Percentiles rank a stretch among this genome's conserved stretches.
These are phyloP conservation scores for Dacryopinax spathularia DNA, from an alignment of 768 basidiomycete species.

Conservation along the genomic window DNA sequence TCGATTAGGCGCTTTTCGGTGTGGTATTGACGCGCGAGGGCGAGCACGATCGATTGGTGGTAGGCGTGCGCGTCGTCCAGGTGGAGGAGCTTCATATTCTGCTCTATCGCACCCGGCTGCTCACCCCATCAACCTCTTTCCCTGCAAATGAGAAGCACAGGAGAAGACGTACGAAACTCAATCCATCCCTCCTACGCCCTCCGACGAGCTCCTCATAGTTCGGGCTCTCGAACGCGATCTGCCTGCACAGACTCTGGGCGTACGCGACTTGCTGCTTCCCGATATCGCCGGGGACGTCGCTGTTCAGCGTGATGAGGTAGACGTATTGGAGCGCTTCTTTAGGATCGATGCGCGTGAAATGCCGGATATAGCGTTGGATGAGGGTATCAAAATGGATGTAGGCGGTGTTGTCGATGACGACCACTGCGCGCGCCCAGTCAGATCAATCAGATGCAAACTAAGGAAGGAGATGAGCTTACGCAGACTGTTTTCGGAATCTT, in stretches of 20 bases:
- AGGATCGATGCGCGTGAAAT: slow-evolving; percentile 84
- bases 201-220: slow-evolving; percentile 91
- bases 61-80: slow-evolving; percentile 51
- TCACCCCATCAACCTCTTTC: neutral
- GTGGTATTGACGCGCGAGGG: slow-evolving; percentile 68
- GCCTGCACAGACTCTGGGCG: slow-evolving; percentile 65
- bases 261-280: slow-evolving; percentile 76
- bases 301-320: slow-evolving; percentile 64
- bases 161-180: slow-evolving; percentile 55
- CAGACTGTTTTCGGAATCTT: slow-evolving; percentile 72
- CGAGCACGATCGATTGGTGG: slow-evolving; percentile 67
- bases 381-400: slow-evolving; percentile 57
- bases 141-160: neutral
- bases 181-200: slow-evolving; percentile 78
- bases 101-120: slow-evolving; percentile 79
- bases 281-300: slow-evolving; percentile 52
- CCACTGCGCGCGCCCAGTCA: neutral
- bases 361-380: slow-evolving; percentile 83
- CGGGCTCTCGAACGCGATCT: slow-evolving; percentile 62
- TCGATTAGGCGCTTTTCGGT: slow-evolving; percentile 73
- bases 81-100: slow-evolving; percentile 60
- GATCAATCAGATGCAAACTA: neutral
- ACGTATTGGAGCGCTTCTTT: slow-evolving; percentile 91
- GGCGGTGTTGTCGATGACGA: neutral
- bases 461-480: slow-evolving; percentile 35